Conservation (phyloP, 805 yeast species). For the Pichia deserticola region DNA sequence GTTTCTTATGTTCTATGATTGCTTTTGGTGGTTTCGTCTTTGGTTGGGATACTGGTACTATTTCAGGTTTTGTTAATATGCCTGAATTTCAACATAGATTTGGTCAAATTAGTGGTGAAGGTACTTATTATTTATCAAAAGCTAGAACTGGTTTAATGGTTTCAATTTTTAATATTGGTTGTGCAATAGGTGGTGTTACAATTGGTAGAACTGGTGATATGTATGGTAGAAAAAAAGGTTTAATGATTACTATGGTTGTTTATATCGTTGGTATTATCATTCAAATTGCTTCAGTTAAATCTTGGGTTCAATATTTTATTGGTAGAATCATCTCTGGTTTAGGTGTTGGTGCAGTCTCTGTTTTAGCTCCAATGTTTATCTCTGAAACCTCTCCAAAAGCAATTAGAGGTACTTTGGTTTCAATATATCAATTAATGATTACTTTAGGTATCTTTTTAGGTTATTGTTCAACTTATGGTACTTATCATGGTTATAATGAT, state of each 20-base stretch:
- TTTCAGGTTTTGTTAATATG: constrained; percentile 65
- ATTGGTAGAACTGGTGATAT: constrained; percentile 52
- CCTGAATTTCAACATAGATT: constrained; percentile 46
- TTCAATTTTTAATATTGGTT: constrained; percentile 63
- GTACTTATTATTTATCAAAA: constrained; percentile 38
- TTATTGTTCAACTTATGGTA: constrained; percentile 59
- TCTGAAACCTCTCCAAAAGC: constrained; percentile 66
- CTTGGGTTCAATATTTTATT: constrained; percentile 58
- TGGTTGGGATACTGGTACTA: constrained; percentile 76
- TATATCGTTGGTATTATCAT: constrained; percentile 56
- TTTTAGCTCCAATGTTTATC: constrained; percentile 50
- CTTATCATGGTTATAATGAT: constrained; percentile 40
- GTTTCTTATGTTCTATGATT: constrained; percentile 41
- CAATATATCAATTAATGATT: constrained; percentile 62
- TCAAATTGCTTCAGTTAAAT: constrained; percentile 46
- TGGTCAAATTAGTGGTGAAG: constrained; percentile 38
- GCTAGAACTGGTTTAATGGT: constrained; percentile 57
- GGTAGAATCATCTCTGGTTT: constrained; percentile 55
- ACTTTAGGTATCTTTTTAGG: constrained; percentile 68
- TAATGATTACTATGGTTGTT: constrained; percentile 45
- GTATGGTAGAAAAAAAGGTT: constrained; percentile 52
- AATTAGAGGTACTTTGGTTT: constrained; percentile 64
- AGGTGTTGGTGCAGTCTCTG: constrained; percentile 49
- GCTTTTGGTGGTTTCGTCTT: constrained; percentile 75
- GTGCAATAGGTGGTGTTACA: constrained; percentile 65